These are phyloP conservation scores for Cydonia oblonga DNA, from an alignment of 331 rosid species.

Conservation along the genomic window DNA sequence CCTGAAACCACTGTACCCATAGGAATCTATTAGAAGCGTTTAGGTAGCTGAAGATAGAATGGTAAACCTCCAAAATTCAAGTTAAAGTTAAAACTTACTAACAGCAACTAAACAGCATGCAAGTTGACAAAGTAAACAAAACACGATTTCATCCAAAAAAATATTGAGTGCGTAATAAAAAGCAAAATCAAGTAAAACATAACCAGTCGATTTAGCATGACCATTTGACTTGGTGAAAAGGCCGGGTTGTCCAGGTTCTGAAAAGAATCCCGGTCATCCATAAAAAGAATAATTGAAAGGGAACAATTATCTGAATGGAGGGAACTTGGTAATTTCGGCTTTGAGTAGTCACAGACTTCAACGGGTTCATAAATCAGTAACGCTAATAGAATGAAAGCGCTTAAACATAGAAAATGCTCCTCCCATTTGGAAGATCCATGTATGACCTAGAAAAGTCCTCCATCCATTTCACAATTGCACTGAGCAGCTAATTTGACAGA, in stretches of 20 bases:
- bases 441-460: background rate
- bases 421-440: background rate
- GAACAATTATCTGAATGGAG: background rate
- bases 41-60: background rate
- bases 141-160: background rate
- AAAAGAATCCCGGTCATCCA: background rate
- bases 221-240: background rate
- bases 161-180: background rate
- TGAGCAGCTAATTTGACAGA: background rate
- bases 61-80: background rate
- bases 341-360: background rate
- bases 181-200: background rate
- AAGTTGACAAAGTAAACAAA: background rate
- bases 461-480: background rate
- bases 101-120: background rate
- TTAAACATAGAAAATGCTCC: background rate
- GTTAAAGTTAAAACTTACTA: background rate
- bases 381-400: background rate
- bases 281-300: background rate
- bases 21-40: slow-evolving; percentile 12
- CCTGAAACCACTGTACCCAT: slow-evolving; percentile 39
- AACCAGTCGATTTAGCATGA: background rate
- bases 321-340: background rate
- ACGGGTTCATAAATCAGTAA: background rate
- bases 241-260: background rate